phyloP scores from a whole-genome alignment of 179 eudicot species.

The Heliamphora pulchella region DNA sequence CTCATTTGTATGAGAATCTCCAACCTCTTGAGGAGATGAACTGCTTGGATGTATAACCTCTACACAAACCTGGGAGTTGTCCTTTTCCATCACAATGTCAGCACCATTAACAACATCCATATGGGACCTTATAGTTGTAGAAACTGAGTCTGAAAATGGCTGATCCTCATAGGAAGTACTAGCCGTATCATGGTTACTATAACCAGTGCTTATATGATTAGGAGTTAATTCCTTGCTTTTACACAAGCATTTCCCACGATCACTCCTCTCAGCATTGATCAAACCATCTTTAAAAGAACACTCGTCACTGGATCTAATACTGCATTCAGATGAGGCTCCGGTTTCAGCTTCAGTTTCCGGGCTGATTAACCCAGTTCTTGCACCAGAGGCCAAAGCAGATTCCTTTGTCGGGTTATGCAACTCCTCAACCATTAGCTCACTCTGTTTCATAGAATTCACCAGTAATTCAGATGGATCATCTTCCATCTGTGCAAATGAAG shows the following conservation, averaged over 20 bases:
- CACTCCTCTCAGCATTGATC: constrained; percentile 19
- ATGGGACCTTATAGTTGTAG: constrained; percentile 21
- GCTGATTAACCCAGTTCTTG: constrained; percentile 27
- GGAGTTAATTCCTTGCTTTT: constrained; percentile 29
- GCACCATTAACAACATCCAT: constrained; percentile 19
- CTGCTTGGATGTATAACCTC: constrained; percentile 18
- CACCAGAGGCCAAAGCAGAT: constrained; percentile 21
- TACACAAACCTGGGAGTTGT: constrained; percentile 22
- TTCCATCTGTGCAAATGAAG: constrained; percentile 36
- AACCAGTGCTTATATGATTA: constrained; percentile 20
- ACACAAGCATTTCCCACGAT: constrained; percentile 26
- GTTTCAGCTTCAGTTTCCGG: constrained; percentile 19
- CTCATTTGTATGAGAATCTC: constrained; percentile 24
- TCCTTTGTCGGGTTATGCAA: constrained; percentile 23
- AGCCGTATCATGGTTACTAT: constrained; percentile 25
- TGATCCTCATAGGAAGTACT: constrained; percentile 28
- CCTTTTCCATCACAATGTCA: constrained; percentile 18
- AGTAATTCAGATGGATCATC: constrained; percentile 44
- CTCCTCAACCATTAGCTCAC: constrained; percentile 20
- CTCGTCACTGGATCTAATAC: constrained; percentile 19
- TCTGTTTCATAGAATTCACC: constrained; percentile 30
- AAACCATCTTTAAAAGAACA: constrained; percentile 22
- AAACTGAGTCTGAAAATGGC: constrained; percentile 19
- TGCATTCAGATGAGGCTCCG: constrained; percentile 35
- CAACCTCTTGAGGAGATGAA: constrained; percentile 21